Percentiles rank a stretch among this genome's conserved stretches.
Evolutionary conservation across 306 rosid species (phyloP).

Genomic region (Abrus precatorius): DNA sequence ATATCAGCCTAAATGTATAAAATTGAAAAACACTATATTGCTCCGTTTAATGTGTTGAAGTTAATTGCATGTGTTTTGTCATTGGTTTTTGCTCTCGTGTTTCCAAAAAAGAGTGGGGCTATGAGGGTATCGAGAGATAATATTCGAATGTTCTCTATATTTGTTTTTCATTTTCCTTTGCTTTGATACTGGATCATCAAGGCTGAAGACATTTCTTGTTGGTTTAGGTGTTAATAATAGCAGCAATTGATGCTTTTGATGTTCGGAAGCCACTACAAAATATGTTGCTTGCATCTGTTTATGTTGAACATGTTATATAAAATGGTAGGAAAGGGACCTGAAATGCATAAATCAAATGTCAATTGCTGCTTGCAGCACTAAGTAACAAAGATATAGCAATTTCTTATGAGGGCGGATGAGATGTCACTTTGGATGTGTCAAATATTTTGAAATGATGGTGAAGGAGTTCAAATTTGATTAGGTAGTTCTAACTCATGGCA

Average conservation of each 20-base stretch:
- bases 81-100: not conserved
- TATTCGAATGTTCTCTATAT: not conserved
- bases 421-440: slow-evolving; percentile 9
- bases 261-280: slow-evolving; percentile 5
- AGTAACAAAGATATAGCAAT: not conserved
- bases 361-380: not conserved
- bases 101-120: not conserved
- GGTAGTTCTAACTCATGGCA: too few relatives aligned
- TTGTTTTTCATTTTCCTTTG: not conserved
- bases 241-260: not conserved
- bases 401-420: not conserved
- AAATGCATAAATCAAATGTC: not conserved
- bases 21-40: not conserved
- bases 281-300: too few relatives aligned
- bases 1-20: not conserved
- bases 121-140: not conserved
- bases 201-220: slow-evolving; percentile 15
- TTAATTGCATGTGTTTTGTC: not conserved
- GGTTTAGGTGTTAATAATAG: not conserved
- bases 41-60: not conserved
- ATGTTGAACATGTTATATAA: not conserved
- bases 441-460: not conserved
- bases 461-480: not conserved
- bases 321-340: not conserved
- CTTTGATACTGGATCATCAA: not conserved